A percentile compares a stretch with the other conserved stretches of the same genome.
Evolutionary conservation across 129 eudicot genomes (phyloP).

Genomic region (Deinandra increscens): DNA sequence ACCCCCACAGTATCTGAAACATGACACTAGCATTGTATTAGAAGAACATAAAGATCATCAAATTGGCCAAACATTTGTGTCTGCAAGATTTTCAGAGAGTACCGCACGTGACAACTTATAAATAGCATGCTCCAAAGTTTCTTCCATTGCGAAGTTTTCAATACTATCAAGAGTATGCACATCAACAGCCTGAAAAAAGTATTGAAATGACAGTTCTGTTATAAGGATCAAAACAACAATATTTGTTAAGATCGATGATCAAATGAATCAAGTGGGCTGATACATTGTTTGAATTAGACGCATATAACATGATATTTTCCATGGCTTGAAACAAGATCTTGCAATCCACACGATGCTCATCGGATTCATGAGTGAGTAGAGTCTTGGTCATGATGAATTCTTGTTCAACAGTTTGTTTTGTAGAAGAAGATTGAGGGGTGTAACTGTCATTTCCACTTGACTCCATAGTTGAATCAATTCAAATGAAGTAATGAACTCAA

Average conservation of each 20-base stretch:
- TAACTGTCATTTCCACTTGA: slow-evolving; percentile 20
- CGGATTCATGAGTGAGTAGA: slow-evolving; percentile 62
- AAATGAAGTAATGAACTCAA: slow-evolving; percentile 17
- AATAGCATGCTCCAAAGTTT: slow-evolving; percentile 40
- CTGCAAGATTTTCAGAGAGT: slow-evolving; percentile 16
- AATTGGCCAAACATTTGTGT: neutral
- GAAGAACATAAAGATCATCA: neutral
- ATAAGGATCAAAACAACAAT: neutral
- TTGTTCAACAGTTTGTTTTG: slow-evolving; percentile 34
- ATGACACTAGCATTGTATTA: slow-evolving; percentile 11
- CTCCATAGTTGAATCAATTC: slow-evolving; percentile 27
- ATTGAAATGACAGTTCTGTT: neutral
- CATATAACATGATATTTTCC: slow-evolving; percentile 45
- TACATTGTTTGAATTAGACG: slow-evolving; percentile 31
- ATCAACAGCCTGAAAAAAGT: slow-evolving; percentile 46
- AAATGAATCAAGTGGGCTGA: neutral
- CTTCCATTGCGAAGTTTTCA: slow-evolving; percentile 38
- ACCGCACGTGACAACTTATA: slow-evolving; percentile 61
- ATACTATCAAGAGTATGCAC: slow-evolving; percentile 29
- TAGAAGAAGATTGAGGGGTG: slow-evolving; percentile 24
- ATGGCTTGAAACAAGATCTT: slow-evolving; percentile 56
- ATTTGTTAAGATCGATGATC: neutral
- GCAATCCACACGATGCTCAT: slow-evolving; percentile 48
- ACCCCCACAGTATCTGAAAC: slow-evolving; percentile 49
- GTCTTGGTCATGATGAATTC: slow-evolving; percentile 55